Conservation (phyloP, 1,284 basidiomycete genomes). For the Ceratobasidium sp. region DNA sequence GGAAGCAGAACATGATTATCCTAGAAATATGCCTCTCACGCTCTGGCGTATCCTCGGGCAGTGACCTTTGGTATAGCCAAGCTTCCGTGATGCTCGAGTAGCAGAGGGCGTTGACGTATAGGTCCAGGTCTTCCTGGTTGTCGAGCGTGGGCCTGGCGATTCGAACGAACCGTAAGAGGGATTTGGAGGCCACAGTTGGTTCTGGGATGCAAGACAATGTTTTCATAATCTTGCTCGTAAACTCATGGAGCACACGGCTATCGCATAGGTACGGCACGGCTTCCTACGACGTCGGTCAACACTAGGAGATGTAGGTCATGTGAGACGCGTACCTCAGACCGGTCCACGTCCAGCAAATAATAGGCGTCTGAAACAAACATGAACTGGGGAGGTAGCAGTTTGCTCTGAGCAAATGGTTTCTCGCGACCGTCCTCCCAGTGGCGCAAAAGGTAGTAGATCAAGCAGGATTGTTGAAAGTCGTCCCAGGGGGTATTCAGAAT, state of each 20-base stretch:
- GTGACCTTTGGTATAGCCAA: slow-evolving; percentile 78
- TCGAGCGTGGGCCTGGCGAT: slow-evolving; percentile 76
- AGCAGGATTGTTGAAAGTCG: slow-evolving; percentile 78
- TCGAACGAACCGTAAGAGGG: slow-evolving; percentile 76
- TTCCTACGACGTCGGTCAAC: slow-evolving; percentile 52
- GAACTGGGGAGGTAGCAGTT: slow-evolving; percentile 79
- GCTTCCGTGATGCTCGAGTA: slow-evolving; percentile 74
- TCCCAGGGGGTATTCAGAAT: slow-evolving; percentile 76
- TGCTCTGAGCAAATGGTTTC: slow-evolving; percentile 65
- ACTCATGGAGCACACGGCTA: slow-evolving; percentile 77
- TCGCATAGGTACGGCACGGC: slow-evolving; percentile 80
- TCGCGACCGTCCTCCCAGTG: slow-evolving; percentile 77
- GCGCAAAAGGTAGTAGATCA: slow-evolving; percentile 81
- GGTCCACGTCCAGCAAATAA: slow-evolving; percentile 80
- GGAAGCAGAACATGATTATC: slow-evolving; percentile 75
- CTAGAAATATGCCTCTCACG: slow-evolving; percentile 69
- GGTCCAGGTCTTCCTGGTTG: slow-evolving; percentile 75
- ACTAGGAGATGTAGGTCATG: neutral
- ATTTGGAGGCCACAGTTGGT: slow-evolving; percentile 55
- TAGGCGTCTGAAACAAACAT: slow-evolving; percentile 79
- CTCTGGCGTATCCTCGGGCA: slow-evolving; percentile 63
- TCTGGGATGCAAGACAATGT: slow-evolving; percentile 68
- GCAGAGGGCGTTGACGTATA: slow-evolving; percentile 74
- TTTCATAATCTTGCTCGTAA: slow-evolving; percentile 79
- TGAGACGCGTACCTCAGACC: slow-evolving; percentile 47